These are phyloP conservation scores for Naganishia onofrii DNA, from an alignment of 768 basidiomycete genomes.

Conservation along the genomic window DNA sequence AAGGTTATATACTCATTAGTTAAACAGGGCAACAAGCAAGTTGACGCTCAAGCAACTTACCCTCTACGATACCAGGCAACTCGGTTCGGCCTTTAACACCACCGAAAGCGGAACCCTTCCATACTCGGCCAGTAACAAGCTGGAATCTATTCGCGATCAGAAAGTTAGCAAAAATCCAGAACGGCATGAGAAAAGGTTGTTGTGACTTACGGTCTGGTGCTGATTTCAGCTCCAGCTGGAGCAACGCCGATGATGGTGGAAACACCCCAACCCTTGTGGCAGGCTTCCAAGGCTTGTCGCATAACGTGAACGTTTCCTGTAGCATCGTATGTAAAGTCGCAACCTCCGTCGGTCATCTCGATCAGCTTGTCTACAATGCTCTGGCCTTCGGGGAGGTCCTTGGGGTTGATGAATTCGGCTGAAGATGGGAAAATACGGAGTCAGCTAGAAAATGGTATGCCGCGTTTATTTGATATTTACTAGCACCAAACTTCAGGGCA, in stretches of 20 bases:
- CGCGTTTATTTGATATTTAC: constrained; percentile 32
- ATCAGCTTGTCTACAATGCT: constrained; percentile 85
- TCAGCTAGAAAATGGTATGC: neutral
- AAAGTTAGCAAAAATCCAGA: neutral
- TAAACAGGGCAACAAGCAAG: neutral
- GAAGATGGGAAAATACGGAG: neutral
- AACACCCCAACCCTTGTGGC: constrained; percentile 99
- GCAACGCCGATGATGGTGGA: constrained; percentile 95
- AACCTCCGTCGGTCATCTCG: constrained; percentile 90
- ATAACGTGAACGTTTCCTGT: constrained; percentile 93
- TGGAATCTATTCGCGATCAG: constrained; percentile 52
- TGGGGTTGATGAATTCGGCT: constrained; percentile 85
- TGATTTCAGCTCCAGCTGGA: constrained; percentile 91
- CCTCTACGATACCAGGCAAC: constrained; percentile 86
- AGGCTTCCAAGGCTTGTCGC: constrained; percentile 94
- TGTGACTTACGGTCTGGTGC: constrained; percentile 71
- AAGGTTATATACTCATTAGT: constrained; percentile 4
- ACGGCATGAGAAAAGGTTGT: neutral
- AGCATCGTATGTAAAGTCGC: constrained; percentile 95
- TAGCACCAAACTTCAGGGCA: constrained; percentile 90
- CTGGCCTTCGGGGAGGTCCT: constrained; percentile 68
- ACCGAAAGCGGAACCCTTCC: constrained; percentile 94
- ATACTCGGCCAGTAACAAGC: constrained; percentile 60
- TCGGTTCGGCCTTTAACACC: constrained; percentile 98
- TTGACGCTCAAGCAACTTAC: constrained; percentile 53